Base-by-base conservation (phyloP, 768 basidiomycete species). In the Mycena amicta region DNA sequence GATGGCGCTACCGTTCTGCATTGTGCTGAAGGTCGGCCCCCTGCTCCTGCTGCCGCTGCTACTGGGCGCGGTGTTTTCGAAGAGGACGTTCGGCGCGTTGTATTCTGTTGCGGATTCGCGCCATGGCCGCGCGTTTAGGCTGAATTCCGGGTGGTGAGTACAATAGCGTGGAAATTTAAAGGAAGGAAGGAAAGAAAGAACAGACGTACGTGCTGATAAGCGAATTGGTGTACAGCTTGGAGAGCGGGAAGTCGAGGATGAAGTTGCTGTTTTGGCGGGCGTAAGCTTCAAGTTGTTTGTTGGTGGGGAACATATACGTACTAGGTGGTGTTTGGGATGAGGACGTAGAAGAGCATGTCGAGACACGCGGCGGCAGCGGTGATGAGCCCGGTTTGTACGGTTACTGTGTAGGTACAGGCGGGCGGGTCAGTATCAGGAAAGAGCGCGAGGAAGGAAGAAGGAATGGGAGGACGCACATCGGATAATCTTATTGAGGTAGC, bases 171-270 rank as follows among this genome's bases (percentile, higher is more conserved):
- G 31, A 45, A 23, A 23, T 53, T 16, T 18, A 22, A 4, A 20
- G 4, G 11, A 22, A 15, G 27, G 27, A 13, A 6, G 30, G 43
- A 37, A 3, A 3, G 15, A 12, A 39, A 1, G 50, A 27, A 37
- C 22, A 22, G 15, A 55, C 57, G 52, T 18, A 58, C 53, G 58
- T 59, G 58, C 58, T 55, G 22, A 73, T 60, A 15, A 73, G 65
- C 16, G 70, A 65, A 63, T 71, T 73, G 15, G 71, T 70, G 57
- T 73, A 72, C 18, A 73, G 60, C 51, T 72, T 72, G 12, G 71
- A 56, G 4, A 73, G 60, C 5, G 72, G 68, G 39, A 73, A 58
- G 55, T 66, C 67, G 50, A 72, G 60, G n/a, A 64, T 61, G 22
- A 72, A 59, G 60, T 72, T 67, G 4, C 69, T 70, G 56, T 3